Base-by-base conservation (phyloP, 2,329 filamentous ascomycete species). In the Calonectria honghensis region DNA sequence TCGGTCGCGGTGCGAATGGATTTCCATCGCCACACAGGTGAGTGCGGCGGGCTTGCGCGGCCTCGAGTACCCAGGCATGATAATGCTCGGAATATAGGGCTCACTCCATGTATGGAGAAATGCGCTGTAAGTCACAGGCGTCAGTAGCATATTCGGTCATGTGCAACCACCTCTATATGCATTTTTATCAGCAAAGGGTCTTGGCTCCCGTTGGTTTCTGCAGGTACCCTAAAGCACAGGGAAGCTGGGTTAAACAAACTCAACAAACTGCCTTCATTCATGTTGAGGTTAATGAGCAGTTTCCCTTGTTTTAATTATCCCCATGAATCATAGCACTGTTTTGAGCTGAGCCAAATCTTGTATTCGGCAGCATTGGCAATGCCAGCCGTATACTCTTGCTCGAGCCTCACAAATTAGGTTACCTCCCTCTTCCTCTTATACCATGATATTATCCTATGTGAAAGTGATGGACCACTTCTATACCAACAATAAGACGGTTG, bases 11-110 rank as follows among this genome's bases (percentile, higher is more conserved):
- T 39, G 20, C 32, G 14, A 61, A 39, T 39, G 7, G 16, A 61
- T 39, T 61, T 4, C 57, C 9, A 37, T 61, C 57, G 7, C 57
- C 32, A 24, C 32, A 61, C 24, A 39, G 54, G 54, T 59, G 54
- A 59, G 32, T 24, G 14, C 35, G 57, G n/a, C 18, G 57, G 57
- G 57, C 11, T 61, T 59, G 32, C 57, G 57, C n/a, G 57, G 57
- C 57, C 35, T 37, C 31, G 32, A 18, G 35, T 20, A 27, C 32
- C 32, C n/a, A n/a, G 54, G 24, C 54, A 24, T n/a, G 16, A 24
- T 61, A 39, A 27, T 13, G 6, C 35, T 29, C 18, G 13, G 24
- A 37, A 39, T 39, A 61, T 61, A 39, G 35, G n/a, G 20, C 27
- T n/a, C 13, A 39, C 0, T n/a, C n/a, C 35, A 39, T 10, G n/a